Evolutionary conservation across 1,139 yeast genomes (phyloP), one percentile per base, ranked within the genome.

Genomic region (Entelexis sorbosivorans): DNA sequence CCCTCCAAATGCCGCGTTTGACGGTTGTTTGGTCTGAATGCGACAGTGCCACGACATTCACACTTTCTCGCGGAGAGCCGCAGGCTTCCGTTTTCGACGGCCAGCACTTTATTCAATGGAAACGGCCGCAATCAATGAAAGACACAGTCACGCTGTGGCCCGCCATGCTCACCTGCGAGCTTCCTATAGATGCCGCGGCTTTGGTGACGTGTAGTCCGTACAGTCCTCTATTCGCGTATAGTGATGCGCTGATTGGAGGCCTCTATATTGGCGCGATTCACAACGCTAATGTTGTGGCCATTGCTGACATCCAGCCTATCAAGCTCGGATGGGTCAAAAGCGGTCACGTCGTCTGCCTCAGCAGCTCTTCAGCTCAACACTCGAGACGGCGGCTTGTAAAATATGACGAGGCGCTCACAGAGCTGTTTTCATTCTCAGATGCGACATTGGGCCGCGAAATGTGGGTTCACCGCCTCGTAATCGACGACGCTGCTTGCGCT

Each of bases 61-160:
- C 29, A 2, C 34, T 29, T 5, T 14, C 17, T 8, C 26, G 44
- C 3, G 33, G 34, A 2, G 5, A 13, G 8, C 34, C 26, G 9
- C 34, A 16, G 26, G 7, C 16, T 3, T 9, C 26, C 6, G 26
- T 6, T 17, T 3, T 13, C 2, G 17, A 17, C 1, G 35, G 44
- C 24, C 44, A 40, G 26, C 13, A 40, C 26, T 16, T 7, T 17
- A 17, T 40, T 5, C 44, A 40, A 24, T 40, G 44, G 44, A 40
- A 29, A 16, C 24, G 26, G 5, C 20, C 6, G 2, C 31, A 17
- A 10, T 7, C n/a, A 2, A n/a, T 24, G 14, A 44, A 44, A 14
- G 39, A 44, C 11, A 10, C 8, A 9, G 3, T 44, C 9, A 35
- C 33, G n/a, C 29, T 44, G 9, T 44, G 47, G 47, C 47, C 47